Evolutionary conservation across 208 protist genomes (phyloP), one percentile per base, ranked within the genome.

Genomic region (Trypanosoma mega): DNA sequence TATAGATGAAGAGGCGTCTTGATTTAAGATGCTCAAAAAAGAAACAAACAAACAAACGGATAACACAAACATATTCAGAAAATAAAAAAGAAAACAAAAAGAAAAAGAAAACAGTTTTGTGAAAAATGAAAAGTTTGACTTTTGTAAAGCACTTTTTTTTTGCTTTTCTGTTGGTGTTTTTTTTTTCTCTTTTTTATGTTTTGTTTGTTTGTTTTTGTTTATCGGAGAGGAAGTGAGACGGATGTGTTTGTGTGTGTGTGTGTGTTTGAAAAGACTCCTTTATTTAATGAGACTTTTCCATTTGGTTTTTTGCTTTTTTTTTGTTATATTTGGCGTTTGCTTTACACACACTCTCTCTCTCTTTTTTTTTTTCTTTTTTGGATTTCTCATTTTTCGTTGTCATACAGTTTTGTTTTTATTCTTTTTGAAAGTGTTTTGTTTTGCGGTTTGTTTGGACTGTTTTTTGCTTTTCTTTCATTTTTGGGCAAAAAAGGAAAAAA

Each of bases 381-480:
- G n/a, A 18, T 26, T 31, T 8, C 29, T 5, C 1, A 18, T 39
- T 1, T 44, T 49, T 47, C 8, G 12, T 43, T 60, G 12, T 48
- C 57, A 20, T 58, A 23, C n/a, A 29, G 50, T 34, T 46, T n/a
- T n/a, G n/a, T n/a, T n/a, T n/a, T n/a, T n/a, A n/a, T n/a, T n/a
- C n/a, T n/a, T n/a, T n/a, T n/a, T n/a, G n/a, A n/a, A n/a, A n/a
- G n/a, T n/a, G n/a, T n/a, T n/a, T n/a, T n/a, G n/a, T n/a, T n/a
- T n/a, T n/a, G n/a, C n/a, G n/a, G n/a, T n/a, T n/a, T n/a, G n/a
- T n/a, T n/a, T n/a, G n/a, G n/a, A n/a, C n/a, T n/a, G n/a, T n/a
- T n/a, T n/a, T n/a, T n/a, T n/a, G n/a, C n/a, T 9, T 52, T 60
- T 66, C 34, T 66, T 48, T 58, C 55, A 20, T 30, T 57, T 58